A percentile compares a stretch with the other conserved stretches of the same genome.
Conservation (phyloP, 805 yeast species). For the Lachancea sp. region DNA sequence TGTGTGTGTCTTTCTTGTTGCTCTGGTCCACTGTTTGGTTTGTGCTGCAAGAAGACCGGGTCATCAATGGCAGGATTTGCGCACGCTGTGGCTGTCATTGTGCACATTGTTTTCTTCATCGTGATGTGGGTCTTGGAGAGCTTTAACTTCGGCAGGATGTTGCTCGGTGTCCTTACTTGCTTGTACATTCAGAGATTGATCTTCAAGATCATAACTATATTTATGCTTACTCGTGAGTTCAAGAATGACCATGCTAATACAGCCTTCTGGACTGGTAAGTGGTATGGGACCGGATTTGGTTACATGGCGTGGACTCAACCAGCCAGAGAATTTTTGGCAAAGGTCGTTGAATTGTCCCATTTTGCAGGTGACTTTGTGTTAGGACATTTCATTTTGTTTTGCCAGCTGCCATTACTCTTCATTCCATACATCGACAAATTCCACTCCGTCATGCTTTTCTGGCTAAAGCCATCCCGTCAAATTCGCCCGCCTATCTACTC, state of each 20-base stretch:
- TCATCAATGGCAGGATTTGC: slow-evolving; percentile 92
- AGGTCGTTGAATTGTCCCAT: slow-evolving; percentile 87
- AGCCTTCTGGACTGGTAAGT: slow-evolving; percentile 99
- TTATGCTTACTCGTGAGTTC: slow-evolving; percentile 87
- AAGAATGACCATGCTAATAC: slow-evolving; percentile 92
- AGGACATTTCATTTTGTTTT: slow-evolving; percentile 83
- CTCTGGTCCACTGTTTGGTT: slow-evolving; percentile 90
- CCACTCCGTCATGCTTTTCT: slow-evolving; percentile 97
- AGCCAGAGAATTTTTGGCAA: slow-evolving; percentile 88
- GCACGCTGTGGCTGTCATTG: slow-evolving; percentile 87
- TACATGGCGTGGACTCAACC: slow-evolving; percentile 95
- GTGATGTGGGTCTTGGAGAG: slow-evolving; percentile 97
- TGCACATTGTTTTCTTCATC: slow-evolving; percentile 82
- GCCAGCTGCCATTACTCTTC: slow-evolving; percentile 79
- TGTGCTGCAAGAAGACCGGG: slow-evolving; percentile 96
- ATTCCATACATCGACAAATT: slow-evolving; percentile 90
- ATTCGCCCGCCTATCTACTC: slow-evolving; percentile 98
- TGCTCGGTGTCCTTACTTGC: slow-evolving; percentile 79
- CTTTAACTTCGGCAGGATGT: slow-evolving; percentile 79
- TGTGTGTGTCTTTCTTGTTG: slow-evolving; percentile 87
- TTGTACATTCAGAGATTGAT: slow-evolving; percentile 81
- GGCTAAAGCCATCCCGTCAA: slow-evolving; percentile 96
- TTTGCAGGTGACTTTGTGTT: slow-evolving; percentile 94
- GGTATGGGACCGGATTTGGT: slow-evolving; percentile 95
- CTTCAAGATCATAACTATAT: slow-evolving; percentile 75